Evolutionary conservation across 176 grass and related monocot species (phyloP), one percentile per base, ranked within the genome.

Genomic region (Avena sativa): DNA sequence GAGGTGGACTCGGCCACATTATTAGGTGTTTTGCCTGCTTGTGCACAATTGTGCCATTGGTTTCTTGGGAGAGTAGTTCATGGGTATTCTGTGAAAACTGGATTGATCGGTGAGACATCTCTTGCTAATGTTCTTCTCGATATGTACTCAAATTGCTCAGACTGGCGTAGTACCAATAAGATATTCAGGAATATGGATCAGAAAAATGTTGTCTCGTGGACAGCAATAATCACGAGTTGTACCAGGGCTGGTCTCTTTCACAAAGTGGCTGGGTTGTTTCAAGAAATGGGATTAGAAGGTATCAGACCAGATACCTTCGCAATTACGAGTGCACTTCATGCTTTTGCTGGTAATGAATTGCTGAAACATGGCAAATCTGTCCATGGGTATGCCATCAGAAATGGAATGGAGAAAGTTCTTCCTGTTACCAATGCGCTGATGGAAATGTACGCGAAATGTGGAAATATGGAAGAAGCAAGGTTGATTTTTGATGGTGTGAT

Each of bases 121-220:
- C 59, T 95, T 36, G 72, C 72, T 76, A 98, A 94, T 81, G 88
- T 88, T 89, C 81, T 95, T 72, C 91, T 98, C 6, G 86, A 92
- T 80, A 98, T 94, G 93, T 95, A 98, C 62, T 95, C 93, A 58
- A 98, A 92, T 88, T 95, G 91, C 67, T 92, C 86, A 44, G 85
- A 92, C 81, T 88, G 92, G 86, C 84, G 56, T 84, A 86, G 83
- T 57, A 91, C 93, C 48, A 85, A 93, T 73, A 88, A 81, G 72
- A 89, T 98, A 85, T 95, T 93, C 73, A 86, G 84, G 23, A 95
- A 65, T 30, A 93, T 95, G 88, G 73, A 67, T 82, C 81, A 89
- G 51, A 98, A 80, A 87, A 95, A 44, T 13, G 86, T 93, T 46
- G 91, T 95, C 14, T 92, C 95, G 2, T 98, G 93, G 91, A 98